phyloP scores from a whole-genome alignment of 2,329 filamentous ascomycete genomes.

The Lachnellula suecica region DNA sequence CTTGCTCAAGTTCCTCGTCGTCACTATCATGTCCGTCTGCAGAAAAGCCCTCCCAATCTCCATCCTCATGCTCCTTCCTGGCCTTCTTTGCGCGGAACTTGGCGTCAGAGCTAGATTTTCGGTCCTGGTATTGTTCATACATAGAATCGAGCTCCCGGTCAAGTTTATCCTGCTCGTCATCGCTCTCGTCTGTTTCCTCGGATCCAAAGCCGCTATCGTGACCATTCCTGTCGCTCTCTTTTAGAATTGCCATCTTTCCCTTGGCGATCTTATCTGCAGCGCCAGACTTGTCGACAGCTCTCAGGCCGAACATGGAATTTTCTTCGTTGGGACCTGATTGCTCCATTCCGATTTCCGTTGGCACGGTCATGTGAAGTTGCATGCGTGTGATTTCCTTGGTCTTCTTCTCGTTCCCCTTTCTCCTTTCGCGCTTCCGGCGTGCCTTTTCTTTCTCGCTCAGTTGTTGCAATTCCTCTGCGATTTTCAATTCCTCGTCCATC shows the following conservation, averaged over 20 bases:
- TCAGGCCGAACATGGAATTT: constrained; percentile 84
- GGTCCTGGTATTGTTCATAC: constrained; percentile 83
- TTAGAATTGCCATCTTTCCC: constrained; percentile 74
- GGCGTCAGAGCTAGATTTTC: constrained; percentile 75
- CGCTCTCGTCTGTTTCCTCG: constrained; percentile 60
- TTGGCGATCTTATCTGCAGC: constrained; percentile 68
- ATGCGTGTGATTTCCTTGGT: constrained; percentile 93
- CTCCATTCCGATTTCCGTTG: constrained; percentile 93
- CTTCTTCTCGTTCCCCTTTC: constrained; percentile 90
- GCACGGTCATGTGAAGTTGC: constrained; percentile 95
- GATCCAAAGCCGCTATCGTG: constrained; percentile 58
- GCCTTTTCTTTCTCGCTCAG: constrained; percentile 77
- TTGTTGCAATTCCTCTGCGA: constrained; percentile 82
- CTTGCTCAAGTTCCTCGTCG: constrained; percentile 56
- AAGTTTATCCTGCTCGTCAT: constrained; percentile 78
- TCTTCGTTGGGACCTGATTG: constrained; percentile 76
- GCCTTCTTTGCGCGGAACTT: constrained; percentile 91
- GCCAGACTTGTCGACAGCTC: constrained; percentile 74
- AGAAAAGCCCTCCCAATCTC: constrained; percentile 91
- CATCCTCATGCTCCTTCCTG: constrained; percentile 76
- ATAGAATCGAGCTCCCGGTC: constrained; percentile 83
- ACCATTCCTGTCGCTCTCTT: constrained; percentile 58
- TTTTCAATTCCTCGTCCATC: constrained; percentile 92
- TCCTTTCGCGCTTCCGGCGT: constrained; percentile 78
- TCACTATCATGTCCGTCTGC: constrained; percentile 59